Conservation (phyloP, 768 basidiomycete genomes). For the Auriscalpium vulgare region DNA sequence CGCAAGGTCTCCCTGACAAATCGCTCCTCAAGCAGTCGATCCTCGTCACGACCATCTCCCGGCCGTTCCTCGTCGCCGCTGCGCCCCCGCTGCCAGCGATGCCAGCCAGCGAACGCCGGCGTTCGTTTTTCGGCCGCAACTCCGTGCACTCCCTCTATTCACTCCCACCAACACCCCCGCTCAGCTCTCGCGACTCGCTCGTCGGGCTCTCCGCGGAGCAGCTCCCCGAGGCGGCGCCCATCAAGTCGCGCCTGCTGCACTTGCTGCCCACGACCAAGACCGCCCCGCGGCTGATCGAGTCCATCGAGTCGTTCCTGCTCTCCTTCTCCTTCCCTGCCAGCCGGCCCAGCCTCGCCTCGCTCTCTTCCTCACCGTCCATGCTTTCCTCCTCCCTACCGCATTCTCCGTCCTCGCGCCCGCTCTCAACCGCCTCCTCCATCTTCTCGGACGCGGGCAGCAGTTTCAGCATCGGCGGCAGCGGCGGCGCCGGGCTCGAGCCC, state of each 20-base stretch:
- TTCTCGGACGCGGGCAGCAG: not conserved
- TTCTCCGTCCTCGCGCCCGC: constrained; percentile 1
- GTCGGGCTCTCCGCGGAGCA: not conserved
- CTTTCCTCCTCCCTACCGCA: not conserved
- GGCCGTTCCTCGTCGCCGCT: constrained; percentile 26
- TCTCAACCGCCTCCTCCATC: not conserved
- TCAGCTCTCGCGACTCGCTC: constrained; percentile 16
- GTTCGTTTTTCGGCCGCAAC: constrained; percentile 6
- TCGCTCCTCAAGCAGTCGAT: constrained; percentile 31
- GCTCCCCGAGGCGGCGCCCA: constrained; percentile 1
- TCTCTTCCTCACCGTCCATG: constrained; percentile 15
- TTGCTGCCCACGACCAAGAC: constrained; percentile 20
- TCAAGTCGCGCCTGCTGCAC: constrained; percentile 24
- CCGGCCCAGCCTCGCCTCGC: not conserved
- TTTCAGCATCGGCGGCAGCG: not conserved
- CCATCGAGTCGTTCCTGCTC: constrained; percentile 30
- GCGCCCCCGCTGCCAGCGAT: constrained; percentile 10
- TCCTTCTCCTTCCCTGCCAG: constrained; percentile 23
- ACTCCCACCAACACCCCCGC: constrained; percentile 16
- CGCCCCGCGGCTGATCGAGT: constrained; percentile 21
- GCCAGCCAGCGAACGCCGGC: not conserved
- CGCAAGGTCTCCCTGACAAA: constrained; percentile 22
- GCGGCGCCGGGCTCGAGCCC: not conserved
- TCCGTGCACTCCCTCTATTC: constrained; percentile 11
- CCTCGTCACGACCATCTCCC: constrained; percentile 31